Evolutionary conservation across 306 rosid species (phyloP).

Genomic region (Malus fusca): DNA sequence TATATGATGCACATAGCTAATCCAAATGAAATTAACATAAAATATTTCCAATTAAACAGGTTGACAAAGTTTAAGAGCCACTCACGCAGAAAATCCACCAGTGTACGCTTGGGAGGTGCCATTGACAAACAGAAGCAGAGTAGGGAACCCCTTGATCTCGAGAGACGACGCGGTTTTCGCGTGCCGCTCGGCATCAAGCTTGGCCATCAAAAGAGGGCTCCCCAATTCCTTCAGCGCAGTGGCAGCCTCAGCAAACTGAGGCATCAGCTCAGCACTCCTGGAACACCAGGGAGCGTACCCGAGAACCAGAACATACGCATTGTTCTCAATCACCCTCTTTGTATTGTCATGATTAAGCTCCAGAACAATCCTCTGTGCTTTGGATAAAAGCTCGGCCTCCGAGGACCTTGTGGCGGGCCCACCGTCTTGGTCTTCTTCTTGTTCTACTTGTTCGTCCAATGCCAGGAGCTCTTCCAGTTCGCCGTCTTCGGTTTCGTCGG

Average conservation of each 20-base stretch:
- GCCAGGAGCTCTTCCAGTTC: slow-evolving; percentile 76
- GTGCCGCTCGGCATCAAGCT: slow-evolving; percentile 79
- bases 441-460: slow-evolving; percentile 51
- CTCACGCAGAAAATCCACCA: slow-evolving; percentile 91
- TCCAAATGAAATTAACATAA: not conserved
- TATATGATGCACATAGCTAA: not conserved
- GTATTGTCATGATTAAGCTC: slow-evolving; percentile 73
- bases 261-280: slow-evolving; percentile 95
- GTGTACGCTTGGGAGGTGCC: slow-evolving; percentile 68
- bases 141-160: slow-evolving; percentile 81
- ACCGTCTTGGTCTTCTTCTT: slow-evolving; percentile 30
- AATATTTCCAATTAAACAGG: not conserved
- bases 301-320: slow-evolving; percentile 70
- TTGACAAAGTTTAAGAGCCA: not conserved
- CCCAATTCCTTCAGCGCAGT: slow-evolving; percentile 62
- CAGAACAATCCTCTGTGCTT: slow-evolving; percentile 83
- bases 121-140: slow-evolving; percentile 78
- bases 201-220: slow-evolving; percentile 65
- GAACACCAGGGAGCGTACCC: slow-evolving; percentile 98
- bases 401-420: slow-evolving; percentile 32
- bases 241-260: slow-evolving; percentile 91
- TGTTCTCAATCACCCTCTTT: slow-evolving; percentile 50
- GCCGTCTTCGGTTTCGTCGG: slow-evolving; percentile 30
- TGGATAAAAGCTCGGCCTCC: slow-evolving; percentile 69
- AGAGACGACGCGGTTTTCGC: slow-evolving; percentile 69